phyloP scores from a whole-genome alignment of 2,329 filamentous ascomycete genomes.

The Ophiostoma sp. region DNA sequence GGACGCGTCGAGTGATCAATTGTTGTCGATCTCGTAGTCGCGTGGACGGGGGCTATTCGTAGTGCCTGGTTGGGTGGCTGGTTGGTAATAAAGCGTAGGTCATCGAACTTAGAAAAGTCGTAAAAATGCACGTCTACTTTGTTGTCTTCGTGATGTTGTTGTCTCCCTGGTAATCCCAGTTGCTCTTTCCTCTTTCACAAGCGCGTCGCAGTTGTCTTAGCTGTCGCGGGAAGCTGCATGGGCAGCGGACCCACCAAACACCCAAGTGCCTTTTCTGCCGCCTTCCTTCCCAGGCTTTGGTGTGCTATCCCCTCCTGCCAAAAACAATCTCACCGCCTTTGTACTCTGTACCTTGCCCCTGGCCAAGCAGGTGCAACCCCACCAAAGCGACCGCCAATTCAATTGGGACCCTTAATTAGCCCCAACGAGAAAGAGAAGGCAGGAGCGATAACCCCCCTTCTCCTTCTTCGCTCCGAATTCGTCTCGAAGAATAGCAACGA shows the following conservation, averaged over 20 bases:
- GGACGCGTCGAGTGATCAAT: not conserved
- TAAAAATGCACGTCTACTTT: not conserved
- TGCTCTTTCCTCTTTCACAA: constrained; percentile 12
- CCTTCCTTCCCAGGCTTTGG: not conserved
- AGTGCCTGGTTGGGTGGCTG: too few species aligned
- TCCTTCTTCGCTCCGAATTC: not conserved
- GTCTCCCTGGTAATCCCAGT: not conserved
- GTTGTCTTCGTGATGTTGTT: not conserved
- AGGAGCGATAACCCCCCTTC: not conserved
- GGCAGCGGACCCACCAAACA: not conserved
- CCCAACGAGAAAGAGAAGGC: not conserved
- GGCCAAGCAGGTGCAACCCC: not conserved
- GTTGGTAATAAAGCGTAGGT: too few species aligned
- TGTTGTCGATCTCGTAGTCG: not conserved
- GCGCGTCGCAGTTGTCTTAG: constrained; percentile 23
- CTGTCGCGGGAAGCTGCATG: constrained; percentile 14
- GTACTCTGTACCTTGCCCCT: not conserved
- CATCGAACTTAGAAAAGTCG: not conserved
- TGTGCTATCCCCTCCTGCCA: not conserved
- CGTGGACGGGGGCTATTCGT: not conserved
- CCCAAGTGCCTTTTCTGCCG: constrained; percentile 1
- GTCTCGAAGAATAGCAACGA: constrained; percentile 15
- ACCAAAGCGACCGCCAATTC: constrained; percentile 7
- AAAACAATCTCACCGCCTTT: constrained; percentile 24
- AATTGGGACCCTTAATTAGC: constrained; percentile 7